Evolutionary conservation across 202 grass and related monocot genomes (phyloP).

Genomic region (Setaria italica): DNA sequence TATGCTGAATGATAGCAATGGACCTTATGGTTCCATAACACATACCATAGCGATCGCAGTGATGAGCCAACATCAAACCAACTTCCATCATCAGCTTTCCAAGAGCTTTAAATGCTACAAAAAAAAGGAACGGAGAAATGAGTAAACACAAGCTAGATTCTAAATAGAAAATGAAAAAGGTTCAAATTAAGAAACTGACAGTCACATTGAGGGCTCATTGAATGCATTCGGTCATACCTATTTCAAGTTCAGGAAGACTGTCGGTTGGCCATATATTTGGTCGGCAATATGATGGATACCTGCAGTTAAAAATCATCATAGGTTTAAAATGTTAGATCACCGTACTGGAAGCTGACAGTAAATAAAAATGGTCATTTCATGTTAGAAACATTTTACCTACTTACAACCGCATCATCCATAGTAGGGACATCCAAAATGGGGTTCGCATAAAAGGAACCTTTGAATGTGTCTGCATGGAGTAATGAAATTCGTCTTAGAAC

Average conservation of each 20-base stretch:
- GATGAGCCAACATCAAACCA: slow-evolving; percentile 90
- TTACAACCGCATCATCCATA: slow-evolving; percentile 61
- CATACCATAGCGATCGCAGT: slow-evolving; percentile 86
- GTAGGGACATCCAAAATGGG: slow-evolving; percentile 83
- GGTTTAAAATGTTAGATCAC: background rate
- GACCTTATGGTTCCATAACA: no score
- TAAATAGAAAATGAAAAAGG: background rate
- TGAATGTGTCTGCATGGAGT: slow-evolving; percentile 76
- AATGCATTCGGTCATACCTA: slow-evolving; percentile 52
- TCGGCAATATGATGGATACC: slow-evolving; percentile 91
- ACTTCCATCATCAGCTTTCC: slow-evolving; percentile 86
- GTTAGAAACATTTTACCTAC: slow-evolving; percentile 53
- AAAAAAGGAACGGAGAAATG: slow-evolving; percentile 2
- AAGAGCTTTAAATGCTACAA: slow-evolving; percentile 88
- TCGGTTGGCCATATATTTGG: slow-evolving; percentile 85
- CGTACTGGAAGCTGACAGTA: background rate
- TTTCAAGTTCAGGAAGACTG: slow-evolving; percentile 79
- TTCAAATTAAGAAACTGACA: background rate
- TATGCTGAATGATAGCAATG: no score
- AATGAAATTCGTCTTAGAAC: slow-evolving; percentile 5
- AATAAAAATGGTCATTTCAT: background rate
- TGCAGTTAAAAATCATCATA: slow-evolving; percentile 41
- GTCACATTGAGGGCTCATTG: background rate
- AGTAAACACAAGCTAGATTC: background rate
- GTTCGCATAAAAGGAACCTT: slow-evolving; percentile 98